Percentiles rank a stretch among this genome's conserved stretches.
These are phyloP conservation scores for Trametes punicea DNA, from an alignment of 768 basidiomycete species.

Conservation along the genomic window DNA sequence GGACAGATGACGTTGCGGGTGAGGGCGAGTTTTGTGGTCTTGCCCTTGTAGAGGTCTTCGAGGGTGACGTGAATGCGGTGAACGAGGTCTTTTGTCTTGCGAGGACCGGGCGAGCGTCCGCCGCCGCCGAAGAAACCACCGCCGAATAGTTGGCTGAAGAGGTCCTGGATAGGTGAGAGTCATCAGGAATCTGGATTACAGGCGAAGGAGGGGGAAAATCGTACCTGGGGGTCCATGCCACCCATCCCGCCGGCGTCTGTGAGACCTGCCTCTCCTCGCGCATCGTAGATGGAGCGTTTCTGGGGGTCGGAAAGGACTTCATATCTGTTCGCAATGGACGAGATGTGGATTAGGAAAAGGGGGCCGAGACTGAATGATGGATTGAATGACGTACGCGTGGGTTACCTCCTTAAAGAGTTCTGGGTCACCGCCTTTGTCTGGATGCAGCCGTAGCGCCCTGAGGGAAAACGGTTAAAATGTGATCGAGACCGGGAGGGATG, in stretches of 20 bases:
- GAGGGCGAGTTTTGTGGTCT: constrained; percentile 95
- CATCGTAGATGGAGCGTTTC: constrained; percentile 80
- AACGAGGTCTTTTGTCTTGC: constrained; percentile 97
- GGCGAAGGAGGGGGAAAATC: constrained; percentile 20
- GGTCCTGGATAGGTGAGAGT: constrained; percentile 53
- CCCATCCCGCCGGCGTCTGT: constrained; percentile 86
- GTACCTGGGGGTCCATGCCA: constrained; percentile 93
- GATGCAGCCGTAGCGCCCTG: constrained; percentile 82
- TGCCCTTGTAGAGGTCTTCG: constrained; percentile 98
- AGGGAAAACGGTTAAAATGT: constrained; percentile 9
- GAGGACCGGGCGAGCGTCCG: constrained; percentile 59
- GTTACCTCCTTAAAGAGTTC: constrained; percentile 98
- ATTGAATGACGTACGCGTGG: constrained; percentile 67
- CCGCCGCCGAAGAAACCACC: constrained; percentile 75
- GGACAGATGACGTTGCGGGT: constrained; percentile 92
- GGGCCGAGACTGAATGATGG: constrained; percentile 7
- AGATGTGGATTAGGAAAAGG: constrained; percentile 11
- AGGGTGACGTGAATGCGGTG: constrained; percentile 96
- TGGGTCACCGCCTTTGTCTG: constrained; percentile 94
- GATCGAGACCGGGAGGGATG: neutral
- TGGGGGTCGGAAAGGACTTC: constrained; percentile 89
- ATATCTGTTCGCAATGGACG: constrained; percentile 50
- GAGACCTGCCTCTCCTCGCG: constrained; percentile 89
- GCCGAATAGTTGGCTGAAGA: constrained; percentile 96
- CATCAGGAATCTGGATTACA: neutral